These are phyloP conservation scores for Eucalyptus sp. DNA, from an alignment of 345 rosid species.

Conservation along the genomic window DNA sequence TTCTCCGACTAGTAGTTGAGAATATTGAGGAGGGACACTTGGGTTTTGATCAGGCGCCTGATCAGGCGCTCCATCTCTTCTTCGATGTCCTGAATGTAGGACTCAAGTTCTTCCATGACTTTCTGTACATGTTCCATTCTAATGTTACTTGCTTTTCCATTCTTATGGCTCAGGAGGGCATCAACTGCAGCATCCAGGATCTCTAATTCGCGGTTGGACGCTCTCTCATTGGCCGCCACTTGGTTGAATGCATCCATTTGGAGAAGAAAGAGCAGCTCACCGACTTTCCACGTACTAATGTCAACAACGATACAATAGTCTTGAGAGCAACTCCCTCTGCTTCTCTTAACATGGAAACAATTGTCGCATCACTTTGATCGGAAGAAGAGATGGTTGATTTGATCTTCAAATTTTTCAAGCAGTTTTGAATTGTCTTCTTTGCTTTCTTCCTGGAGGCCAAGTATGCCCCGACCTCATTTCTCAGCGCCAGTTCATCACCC, in stretches of 20 bases:
- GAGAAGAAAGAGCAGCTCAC: neutral
- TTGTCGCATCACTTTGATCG: neutral
- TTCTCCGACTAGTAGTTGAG: neutral
- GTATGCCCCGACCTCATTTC: conserved; percentile 3
- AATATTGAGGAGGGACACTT: conserved; percentile 31
- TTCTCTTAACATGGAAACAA: neutral
- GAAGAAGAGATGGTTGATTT: neutral
- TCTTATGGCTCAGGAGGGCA: neutral
- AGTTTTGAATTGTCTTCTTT: conserved; percentile 6
- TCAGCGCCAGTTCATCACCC: neutral
- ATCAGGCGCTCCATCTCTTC: conserved; percentile 18
- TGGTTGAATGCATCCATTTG: neutral
- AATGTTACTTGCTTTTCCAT: neutral
- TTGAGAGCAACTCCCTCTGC: neutral
- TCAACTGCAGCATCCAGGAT: conserved; percentile 7
- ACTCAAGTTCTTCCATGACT: conserved; percentile 16
- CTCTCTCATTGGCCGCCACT: neutral
- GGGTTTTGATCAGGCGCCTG: conserved; percentile 29
- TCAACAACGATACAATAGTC: neutral
- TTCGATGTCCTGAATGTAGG: conserved; percentile 32
- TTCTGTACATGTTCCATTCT: neutral
- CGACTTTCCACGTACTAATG: neutral
- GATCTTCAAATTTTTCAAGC: conserved; percentile 4
- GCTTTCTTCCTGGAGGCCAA: conserved; percentile 9
- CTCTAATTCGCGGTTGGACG: neutral